Percentiles rank a stretch among this genome's conserved stretches.
phyloP scores from a whole-genome alignment of 176 grass and related monocot genomes.

The Ananas comosus region DNA sequence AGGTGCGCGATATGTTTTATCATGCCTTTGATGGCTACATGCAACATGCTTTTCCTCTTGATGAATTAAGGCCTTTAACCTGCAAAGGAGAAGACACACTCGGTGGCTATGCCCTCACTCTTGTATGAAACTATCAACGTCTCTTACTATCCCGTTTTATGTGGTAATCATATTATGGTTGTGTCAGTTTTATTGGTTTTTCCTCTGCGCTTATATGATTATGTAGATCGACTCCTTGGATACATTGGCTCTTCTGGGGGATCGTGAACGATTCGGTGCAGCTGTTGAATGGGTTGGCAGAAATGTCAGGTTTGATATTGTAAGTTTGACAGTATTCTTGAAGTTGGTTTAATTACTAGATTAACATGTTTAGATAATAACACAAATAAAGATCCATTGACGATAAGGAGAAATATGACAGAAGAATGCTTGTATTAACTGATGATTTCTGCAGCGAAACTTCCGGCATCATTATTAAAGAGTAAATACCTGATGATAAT shows the following conservation, averaged over 20 bases:
- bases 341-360: constrained; percentile 20
- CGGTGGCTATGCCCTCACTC: constrained; percentile 91
- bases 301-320: constrained; percentile 92
- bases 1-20: constrained; percentile 98
- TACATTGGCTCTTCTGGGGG: constrained; percentile 80
- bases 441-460: neutral
- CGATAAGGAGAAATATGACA: too few species aligned
- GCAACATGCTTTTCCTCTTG: constrained; percentile 87
- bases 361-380: neutral
- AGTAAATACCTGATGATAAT: too few species aligned
- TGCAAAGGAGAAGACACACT: constrained; percentile 94
- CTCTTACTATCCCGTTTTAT: constrained; percentile 9
- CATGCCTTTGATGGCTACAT: constrained; percentile 99
- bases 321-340: constrained; percentile 43
- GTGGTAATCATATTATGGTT: neutral
- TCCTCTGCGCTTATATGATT: constrained; percentile 14
- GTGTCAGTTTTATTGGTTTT: constrained; percentile 11
- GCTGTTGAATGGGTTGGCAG: constrained; percentile 83
- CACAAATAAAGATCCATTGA: too few species aligned
- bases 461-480: too few species aligned
- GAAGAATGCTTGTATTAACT: too few species aligned
- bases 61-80: constrained; percentile 83
- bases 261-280: constrained; percentile 61
- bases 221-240: constrained; percentile 89
- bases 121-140: constrained; percentile 44